Percentiles rank a stretch among this genome's conserved stretches.
phyloP scores from a whole-genome alignment of 1,284 basidiomycete genomes.

The Omphalotus olearius region DNA sequence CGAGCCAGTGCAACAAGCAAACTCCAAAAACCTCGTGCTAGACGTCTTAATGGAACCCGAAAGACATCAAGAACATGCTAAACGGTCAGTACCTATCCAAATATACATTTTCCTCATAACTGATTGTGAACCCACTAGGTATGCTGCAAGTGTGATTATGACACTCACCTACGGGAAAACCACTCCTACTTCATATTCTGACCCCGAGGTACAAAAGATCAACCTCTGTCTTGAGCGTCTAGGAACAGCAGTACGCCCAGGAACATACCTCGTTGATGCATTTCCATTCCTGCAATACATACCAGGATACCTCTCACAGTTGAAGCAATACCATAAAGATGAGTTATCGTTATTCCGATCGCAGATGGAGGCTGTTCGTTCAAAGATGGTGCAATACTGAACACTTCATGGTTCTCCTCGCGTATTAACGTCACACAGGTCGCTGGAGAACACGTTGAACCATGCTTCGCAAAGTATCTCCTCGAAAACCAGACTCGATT shows the following conservation, averaged over 20 bases:
- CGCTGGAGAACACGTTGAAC: background rate
- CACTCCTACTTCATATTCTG: constrained; percentile 29
- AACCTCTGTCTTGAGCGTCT: constrained; percentile 26
- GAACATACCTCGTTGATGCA: constrained; percentile 31
- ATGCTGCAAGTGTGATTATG: constrained; percentile 37
- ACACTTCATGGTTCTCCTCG: background rate
- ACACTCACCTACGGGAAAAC: constrained; percentile 39
- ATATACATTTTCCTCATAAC: background rate
- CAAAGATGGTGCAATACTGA: background rate
- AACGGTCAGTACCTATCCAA: constrained; percentile 30
- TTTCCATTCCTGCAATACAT: constrained; percentile 32
- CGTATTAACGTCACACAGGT: background rate
- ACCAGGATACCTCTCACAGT: constrained; percentile 5
- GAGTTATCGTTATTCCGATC: constrained; percentile 6
- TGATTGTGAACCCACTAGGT: constrained; percentile 14
- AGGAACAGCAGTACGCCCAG: constrained; percentile 27
- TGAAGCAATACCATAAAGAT: constrained; percentile 1
- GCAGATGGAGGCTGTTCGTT: constrained; percentile 4
- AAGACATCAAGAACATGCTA: constrained; percentile 48
- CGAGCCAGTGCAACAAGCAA: constrained; percentile 38
- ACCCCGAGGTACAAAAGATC: constrained; percentile 32
- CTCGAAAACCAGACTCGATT: constrained; percentile 26
- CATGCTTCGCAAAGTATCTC: constrained; percentile 29
- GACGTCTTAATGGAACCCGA: constrained; percentile 48
- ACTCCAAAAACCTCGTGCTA: constrained; percentile 45